Percentiles rank a stretch among this genome's conserved stretches.
Evolutionary conservation across 352 stramenopile species (phyloP).

Genomic region (Phytophthora palmivora): DNA sequence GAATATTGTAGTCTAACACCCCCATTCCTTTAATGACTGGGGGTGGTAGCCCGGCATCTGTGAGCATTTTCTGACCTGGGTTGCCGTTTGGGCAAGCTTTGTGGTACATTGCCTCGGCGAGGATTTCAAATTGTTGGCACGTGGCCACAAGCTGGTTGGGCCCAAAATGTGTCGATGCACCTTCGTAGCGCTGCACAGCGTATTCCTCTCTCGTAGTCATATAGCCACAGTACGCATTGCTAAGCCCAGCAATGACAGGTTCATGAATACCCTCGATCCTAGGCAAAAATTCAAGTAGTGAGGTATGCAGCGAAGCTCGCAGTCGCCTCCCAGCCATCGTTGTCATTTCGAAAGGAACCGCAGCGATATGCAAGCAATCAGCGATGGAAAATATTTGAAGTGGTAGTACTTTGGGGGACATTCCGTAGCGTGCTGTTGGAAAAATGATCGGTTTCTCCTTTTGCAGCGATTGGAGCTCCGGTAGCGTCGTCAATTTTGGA

Average conservation of each 20-base stretch:
- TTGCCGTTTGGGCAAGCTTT: slow-evolving; percentile 17
- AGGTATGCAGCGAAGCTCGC: slow-evolving; percentile 43
- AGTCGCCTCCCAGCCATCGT: slow-evolving; percentile 86
- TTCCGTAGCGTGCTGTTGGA: slow-evolving; percentile 72
- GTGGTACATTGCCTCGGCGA: slow-evolving; percentile 43
- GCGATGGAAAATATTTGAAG: slow-evolving; percentile 77
- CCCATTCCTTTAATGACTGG: slow-evolving; percentile 70
- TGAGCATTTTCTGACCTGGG: slow-evolving; percentile 2
- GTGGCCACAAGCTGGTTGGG: slow-evolving; percentile 85
- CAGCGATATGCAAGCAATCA: slow-evolving; percentile 64
- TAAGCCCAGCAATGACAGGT: slow-evolving; percentile 74
- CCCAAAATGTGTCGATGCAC: slow-evolving; percentile 90
- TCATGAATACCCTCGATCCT: slow-evolving; percentile 32
- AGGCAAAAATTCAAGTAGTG: slow-evolving; percentile 33
- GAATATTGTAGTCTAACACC: slow-evolving; percentile 77
- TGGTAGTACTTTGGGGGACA: slow-evolving; percentile 76
- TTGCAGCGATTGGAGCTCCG: slow-evolving; percentile 71
- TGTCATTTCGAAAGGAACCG: slow-evolving; percentile 84
- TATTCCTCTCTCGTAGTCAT: slow-evolving; percentile 89
- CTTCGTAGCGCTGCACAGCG: slow-evolving; percentile 88
- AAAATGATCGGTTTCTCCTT: slow-evolving; percentile 86
- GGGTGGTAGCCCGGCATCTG: slow-evolving; percentile 28
- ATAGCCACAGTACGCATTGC: slow-evolving; percentile 89
- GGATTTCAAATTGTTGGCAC: slow-evolving; percentile 80
- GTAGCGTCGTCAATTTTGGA: slow-evolving; percentile 76